Evolutionary conservation across 768 basidiomycete genomes (phyloP), one percentile per base, ranked within the genome.

Genomic region (Termitomyces bulborhizus): DNA sequence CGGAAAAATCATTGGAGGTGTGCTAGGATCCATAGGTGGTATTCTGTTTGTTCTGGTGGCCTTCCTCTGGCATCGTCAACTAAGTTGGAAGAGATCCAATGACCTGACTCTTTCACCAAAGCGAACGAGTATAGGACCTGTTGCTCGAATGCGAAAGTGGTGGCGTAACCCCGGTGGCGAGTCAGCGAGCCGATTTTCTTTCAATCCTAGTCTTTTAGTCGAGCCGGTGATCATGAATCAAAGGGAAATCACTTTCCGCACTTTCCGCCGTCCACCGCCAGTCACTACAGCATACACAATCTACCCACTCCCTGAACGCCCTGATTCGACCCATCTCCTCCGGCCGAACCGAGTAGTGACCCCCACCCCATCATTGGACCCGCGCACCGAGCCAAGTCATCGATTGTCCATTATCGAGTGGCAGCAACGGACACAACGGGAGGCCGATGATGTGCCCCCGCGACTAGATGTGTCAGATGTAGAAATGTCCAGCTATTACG

Each of bases 401-500:
- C 55, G 52, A 3, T 15, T 62, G 26, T 69, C 68, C 9, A 70
- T 71, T 29, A 51, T 62, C 21, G 62, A 59, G 32, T 71, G 70
- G 70, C 69, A 64, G 49, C 61, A 56, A 51, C 67, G 60, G 24
- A 69, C 69, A 18, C 63, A 58, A 18, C 59, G 59, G 40, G 68
- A 65, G 48, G 66, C 64, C 8, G 59, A 62, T 18, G 60, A 54
- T 32, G 46, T 62, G 13, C 65, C 66, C 11, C 59, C 59, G 12
- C 64, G 58, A 15, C 59, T 63, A 8, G 65, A 68, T 37, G 63
- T 65, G 52, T 64, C 68, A 21, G 68, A 70, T 44, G 66, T 57
- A 32, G 66, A 68, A 29, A 56, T 70, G 46, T 65, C 66, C n/a
- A 69, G 66, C 39, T 67, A 70, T 52, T 70, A 70, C 51, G 68